Evolutionary conservation across 2,329 filamentous ascomycete species (phyloP).

Genomic region (Hansfordia pulvinata): DNA sequence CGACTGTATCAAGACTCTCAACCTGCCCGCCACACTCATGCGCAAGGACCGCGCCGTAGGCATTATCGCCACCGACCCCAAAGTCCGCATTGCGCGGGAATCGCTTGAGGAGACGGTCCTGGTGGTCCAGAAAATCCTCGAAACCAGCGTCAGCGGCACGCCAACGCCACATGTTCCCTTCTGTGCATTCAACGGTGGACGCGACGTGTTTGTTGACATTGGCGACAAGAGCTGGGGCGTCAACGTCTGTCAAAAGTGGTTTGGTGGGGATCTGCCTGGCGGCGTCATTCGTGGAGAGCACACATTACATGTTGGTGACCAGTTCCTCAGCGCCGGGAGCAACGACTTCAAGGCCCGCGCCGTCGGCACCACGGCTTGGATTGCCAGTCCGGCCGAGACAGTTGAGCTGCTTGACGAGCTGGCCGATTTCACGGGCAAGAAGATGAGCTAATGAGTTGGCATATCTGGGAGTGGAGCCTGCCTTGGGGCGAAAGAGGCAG

Average conservation of each 20-base stretch:
- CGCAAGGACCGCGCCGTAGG: conserved; percentile 83
- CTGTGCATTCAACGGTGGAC: conserved; percentile 95
- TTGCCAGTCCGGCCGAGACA: conserved; percentile 84
- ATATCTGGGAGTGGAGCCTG: too few species aligned
- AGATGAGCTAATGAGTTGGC: conserved; percentile 15
- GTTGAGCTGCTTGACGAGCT: conserved; percentile 82
- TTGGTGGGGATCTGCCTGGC: conserved; percentile 39
- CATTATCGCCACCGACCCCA: conserved; percentile 51
- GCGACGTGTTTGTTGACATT: conserved; percentile 97
- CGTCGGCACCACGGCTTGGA: conserved; percentile 93
- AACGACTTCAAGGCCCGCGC: conserved; percentile 95
- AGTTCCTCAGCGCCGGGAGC: conserved; percentile 86
- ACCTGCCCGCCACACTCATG: conserved; percentile 65
- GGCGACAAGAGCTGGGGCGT: conserved; percentile 97
- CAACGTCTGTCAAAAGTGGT: conserved; percentile 80
- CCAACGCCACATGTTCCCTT: conserved; percentile 52
- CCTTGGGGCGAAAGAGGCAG: too few species aligned
- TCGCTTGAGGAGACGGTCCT: conserved; percentile 91
- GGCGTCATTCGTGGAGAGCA: conserved; percentile 52
- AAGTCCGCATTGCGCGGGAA: conserved; percentile 65
- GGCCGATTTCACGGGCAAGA: conserved; percentile 39
- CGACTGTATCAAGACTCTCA: conserved; percentile 69
- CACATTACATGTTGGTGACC: conserved; percentile 90
- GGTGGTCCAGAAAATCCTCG: conserved; percentile 83
- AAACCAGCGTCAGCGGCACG: conserved; percentile 51